phyloP scores from a whole-genome alignment of 2,329 filamentous ascomycete genomes.

The Sclerotinia sclerotiorum region DNA sequence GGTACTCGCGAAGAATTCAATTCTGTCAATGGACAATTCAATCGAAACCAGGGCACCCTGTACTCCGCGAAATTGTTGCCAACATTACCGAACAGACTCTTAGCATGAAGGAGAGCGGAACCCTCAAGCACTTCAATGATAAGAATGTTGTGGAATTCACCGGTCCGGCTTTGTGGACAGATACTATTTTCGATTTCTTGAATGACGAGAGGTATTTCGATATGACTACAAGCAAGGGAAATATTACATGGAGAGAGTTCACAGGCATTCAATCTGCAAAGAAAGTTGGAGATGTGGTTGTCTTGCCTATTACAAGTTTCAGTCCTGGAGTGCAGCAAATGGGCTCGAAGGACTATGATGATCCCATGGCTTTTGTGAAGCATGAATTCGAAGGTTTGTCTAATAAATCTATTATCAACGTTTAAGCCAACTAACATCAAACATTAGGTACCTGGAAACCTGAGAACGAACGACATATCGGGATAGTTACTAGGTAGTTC shows the following conservation, averaged over 20 bases:
- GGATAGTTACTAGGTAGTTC: constrained; percentile 36
- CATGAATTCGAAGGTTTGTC: constrained; percentile 89
- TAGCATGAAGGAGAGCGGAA: constrained; percentile 65
- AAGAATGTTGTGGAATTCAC: constrained; percentile 89
- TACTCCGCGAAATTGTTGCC: constrained; percentile 82
- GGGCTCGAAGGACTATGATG: constrained; percentile 82
- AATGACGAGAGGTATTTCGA: constrained; percentile 90
- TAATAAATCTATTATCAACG: background rate
- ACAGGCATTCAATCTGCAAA: constrained; percentile 80
- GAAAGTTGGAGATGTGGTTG: constrained; percentile 88
- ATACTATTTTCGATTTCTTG: constrained; percentile 87
- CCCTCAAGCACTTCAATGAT: constrained; percentile 57
- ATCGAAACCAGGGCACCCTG: constrained; percentile 88
- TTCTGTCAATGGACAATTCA: constrained; percentile 99
- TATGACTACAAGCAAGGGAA: constrained; percentile 63
- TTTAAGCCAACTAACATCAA: constrained; percentile 17
- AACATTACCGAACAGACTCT: constrained; percentile 83
- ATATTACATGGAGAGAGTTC: constrained; percentile 85
- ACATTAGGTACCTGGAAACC: constrained; percentile 71
- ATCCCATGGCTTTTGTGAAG: constrained; percentile 96
- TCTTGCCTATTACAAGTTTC: constrained; percentile 95
- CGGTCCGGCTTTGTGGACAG: constrained; percentile 92
- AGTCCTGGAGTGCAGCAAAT: constrained; percentile 93
- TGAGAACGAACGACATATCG: constrained; percentile 68
- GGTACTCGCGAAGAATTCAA: constrained; percentile 95